These are phyloP conservation scores for Juncus effusus DNA, from an alignment of 176 grass and related monocot genomes.

Conservation along the genomic window DNA sequence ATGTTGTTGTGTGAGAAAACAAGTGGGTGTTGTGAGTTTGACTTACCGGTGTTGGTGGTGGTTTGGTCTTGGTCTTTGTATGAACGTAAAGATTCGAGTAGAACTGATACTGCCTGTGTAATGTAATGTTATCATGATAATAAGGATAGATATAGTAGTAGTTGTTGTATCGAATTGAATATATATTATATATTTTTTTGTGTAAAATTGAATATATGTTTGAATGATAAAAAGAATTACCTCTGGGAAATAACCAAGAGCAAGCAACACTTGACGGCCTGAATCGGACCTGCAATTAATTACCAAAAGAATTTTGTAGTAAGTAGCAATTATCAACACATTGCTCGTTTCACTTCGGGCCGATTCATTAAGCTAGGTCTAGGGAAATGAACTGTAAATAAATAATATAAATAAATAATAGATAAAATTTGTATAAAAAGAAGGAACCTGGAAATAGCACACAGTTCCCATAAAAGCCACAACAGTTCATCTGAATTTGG, in stretches of 20 bases:
- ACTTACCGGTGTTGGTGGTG: conserved; percentile 54
- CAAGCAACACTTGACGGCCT: conserved; percentile 83
- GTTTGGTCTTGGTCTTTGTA: conserved; percentile 72
- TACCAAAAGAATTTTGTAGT: conserved; percentile 23
- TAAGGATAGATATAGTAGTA: background rate
- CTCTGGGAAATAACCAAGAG: conserved; percentile 77
- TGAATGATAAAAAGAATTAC: conserved; percentile 36
- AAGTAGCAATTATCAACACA: background rate
- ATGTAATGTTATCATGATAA: conserved; percentile 23
- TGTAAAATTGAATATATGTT: too few species aligned
- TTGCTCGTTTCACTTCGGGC: background rate
- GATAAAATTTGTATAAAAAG: conserved; percentile 1
- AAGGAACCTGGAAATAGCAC: conserved; percentile 84
- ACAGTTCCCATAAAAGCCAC: conserved; percentile 96
- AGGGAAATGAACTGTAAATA: background rate
- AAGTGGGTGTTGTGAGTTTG: background rate
- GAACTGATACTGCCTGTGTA: conserved; percentile 72
- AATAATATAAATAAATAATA: background rate
- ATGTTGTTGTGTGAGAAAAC: background rate
- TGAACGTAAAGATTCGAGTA: conserved; percentile 66
- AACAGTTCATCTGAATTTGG: conserved; percentile 82
- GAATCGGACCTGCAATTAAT: conserved; percentile 70
- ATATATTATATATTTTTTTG: too few species aligned
- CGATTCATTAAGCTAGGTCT: conserved; percentile 2
- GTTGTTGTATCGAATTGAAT: too few species aligned